These are phyloP conservation scores for Ceratocystis colombiana DNA, from an alignment of 2,329 filamentous ascomycete genomes.

Conservation along the genomic window DNA sequence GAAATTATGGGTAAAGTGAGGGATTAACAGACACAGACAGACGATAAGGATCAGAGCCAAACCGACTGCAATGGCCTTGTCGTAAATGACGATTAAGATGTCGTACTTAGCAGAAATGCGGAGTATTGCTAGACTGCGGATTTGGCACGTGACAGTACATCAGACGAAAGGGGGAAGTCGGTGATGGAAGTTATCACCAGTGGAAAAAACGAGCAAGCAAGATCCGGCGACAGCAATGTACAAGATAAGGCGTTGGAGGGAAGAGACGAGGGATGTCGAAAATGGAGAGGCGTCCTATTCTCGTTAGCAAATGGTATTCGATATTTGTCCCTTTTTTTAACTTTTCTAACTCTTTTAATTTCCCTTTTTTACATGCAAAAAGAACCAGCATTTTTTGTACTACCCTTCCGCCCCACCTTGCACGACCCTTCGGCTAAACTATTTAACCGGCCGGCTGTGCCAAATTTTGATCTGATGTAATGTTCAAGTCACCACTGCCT, in stretches of 20 bases:
- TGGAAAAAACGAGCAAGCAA: background rate
- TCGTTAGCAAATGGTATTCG: background rate
- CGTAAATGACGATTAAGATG: background rate
- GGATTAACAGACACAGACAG: too few relatives aligned
- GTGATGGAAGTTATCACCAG: background rate
- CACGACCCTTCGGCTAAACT: conserved; percentile 19
- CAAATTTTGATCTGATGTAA: conserved; percentile 22
- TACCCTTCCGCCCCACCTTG: conserved; percentile 16
- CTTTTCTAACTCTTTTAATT: background rate
- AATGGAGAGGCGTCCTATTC: too few relatives aligned
- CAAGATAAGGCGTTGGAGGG: too few relatives aligned
- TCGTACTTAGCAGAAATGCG: background rate
- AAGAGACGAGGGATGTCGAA: too few relatives aligned
- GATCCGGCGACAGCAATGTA: background rate
- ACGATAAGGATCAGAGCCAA: too few relatives aligned
- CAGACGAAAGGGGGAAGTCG: background rate
- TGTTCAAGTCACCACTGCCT: conserved; percentile 17
- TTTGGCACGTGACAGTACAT: conserved; percentile 15
- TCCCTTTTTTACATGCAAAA: background rate
- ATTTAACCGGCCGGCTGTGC: conserved; percentile 8
- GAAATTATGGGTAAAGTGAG: too few relatives aligned
- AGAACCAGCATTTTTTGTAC: background rate
- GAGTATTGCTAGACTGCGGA: background rate
- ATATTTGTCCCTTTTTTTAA: background rate
- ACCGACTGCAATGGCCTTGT: background rate